Conservation (phyloP, 2,329 filamentous ascomycete species). For the Lithohypha guttulata region DNA sequence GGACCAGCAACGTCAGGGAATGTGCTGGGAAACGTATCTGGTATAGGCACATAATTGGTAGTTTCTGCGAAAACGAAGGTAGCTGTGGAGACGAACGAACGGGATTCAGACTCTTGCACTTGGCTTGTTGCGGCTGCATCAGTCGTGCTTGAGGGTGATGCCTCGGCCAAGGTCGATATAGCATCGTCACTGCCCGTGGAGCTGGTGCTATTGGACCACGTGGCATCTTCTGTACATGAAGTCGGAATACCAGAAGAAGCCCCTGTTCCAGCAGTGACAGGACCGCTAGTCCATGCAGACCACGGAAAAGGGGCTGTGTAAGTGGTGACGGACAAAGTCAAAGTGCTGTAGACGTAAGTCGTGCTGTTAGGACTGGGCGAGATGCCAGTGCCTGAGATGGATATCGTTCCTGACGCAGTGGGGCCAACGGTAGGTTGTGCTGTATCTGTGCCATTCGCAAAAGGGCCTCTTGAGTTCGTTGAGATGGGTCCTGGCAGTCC, state of each 20-base stretch:
- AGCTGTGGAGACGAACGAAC: constrained; percentile 1
- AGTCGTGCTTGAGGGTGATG: too few relatives aligned
- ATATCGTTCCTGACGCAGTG: neutral
- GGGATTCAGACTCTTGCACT: too few relatives aligned
- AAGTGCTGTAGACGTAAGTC: neutral
- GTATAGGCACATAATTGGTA: constrained; percentile 3
- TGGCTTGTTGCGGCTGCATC: too few relatives aligned
- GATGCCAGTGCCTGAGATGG: neutral
- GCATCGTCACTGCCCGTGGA: too few relatives aligned
- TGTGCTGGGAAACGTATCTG: neutral
- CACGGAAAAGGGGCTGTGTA: neutral
- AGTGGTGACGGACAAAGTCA: constrained; percentile 4
- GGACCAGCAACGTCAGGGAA: neutral
- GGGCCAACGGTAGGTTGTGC: neutral
- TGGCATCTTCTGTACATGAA: too few relatives aligned
- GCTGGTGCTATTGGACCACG: too few relatives aligned
- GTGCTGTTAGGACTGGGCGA: constrained; percentile 5
- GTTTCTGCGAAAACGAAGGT: neutral
- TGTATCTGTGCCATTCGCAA: constrained; percentile 1
- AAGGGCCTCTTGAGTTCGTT: neutral
- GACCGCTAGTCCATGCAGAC: neutral
- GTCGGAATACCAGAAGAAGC: neutral
- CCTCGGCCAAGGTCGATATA: too few relatives aligned
- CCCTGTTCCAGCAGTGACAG: neutral
- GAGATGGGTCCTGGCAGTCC: neutral